phyloP scores from a whole-genome alignment of 805 yeast genomes.

The Naumovozyma dairenensis region DNA sequence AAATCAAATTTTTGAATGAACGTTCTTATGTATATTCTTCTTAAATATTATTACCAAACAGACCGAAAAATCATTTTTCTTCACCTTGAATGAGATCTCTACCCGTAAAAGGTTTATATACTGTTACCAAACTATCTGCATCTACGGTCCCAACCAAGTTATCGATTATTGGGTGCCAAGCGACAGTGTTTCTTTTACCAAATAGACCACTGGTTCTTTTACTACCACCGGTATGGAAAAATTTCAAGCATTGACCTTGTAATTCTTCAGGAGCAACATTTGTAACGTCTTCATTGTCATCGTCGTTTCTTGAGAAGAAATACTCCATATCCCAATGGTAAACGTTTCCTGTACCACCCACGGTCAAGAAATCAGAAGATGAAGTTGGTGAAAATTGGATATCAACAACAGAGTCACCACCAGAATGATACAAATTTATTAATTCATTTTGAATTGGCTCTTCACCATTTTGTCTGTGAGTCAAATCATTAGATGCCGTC shows the following conservation, averaged over 20 bases:
- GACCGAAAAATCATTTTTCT: too few species aligned
- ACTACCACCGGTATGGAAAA: slow-evolving; percentile 25
- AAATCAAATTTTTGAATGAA: too few species aligned
- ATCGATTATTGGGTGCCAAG: slow-evolving; percentile 24
- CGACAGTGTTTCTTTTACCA: slow-evolving; percentile 19
- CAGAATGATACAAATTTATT: slow-evolving; percentile 22
- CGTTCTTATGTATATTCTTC: too few species aligned
- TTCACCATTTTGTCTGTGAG: slow-evolving; percentile 22
- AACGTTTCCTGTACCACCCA: slow-evolving; percentile 27
- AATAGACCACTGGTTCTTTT: slow-evolving; percentile 13
- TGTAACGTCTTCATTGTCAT: slow-evolving; percentile 32
- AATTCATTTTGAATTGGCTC: slow-evolving; percentile 23
- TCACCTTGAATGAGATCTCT: too few species aligned
- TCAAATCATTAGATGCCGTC: slow-evolving; percentile 17
- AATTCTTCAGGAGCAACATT: slow-evolving; percentile 28
- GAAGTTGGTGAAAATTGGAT: slow-evolving; percentile 24
- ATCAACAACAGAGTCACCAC: slow-evolving; percentile 27
- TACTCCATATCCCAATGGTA: slow-evolving; percentile 31
- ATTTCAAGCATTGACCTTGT: slow-evolving; percentile 24
- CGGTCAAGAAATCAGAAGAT: slow-evolving; percentile 24
- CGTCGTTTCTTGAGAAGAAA: slow-evolving; percentile 35
- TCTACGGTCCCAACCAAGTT: slow-evolving; percentile 23
- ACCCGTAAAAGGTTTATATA: slow-evolving; percentile 19
- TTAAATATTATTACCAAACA: too few species aligned
- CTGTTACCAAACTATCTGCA: slow-evolving; percentile 20